Evolutionary conservation across 148 eudicot species (phyloP).

Genomic region (Diospyros lotus): DNA sequence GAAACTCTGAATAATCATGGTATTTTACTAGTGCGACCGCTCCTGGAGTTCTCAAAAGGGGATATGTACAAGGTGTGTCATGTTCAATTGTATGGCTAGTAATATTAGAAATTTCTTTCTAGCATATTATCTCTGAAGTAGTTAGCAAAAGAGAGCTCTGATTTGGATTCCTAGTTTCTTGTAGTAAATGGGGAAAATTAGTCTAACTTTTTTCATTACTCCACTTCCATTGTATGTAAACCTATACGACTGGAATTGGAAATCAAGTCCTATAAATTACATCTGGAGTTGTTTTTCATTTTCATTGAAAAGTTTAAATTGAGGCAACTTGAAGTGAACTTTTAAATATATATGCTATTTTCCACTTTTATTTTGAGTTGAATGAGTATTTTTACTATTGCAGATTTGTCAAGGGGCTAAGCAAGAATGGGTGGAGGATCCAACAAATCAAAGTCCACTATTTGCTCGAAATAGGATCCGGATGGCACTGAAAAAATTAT

Average conservation of each 20-base stretch:
- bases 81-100: neutral
- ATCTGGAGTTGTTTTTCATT: neutral
- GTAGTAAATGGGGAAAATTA: neutral
- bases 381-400: slow-evolving; percentile 13
- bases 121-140: neutral
- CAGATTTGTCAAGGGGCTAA: slow-evolving; percentile 69
- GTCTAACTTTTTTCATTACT: neutral
- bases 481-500: slow-evolving; percentile 35
- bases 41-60: slow-evolving; percentile 72
- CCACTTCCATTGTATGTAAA: neutral
- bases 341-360: neutral
- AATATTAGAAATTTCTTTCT: neutral
- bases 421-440: slow-evolving; percentile 97
- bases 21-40: slow-evolving; percentile 73
- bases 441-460: slow-evolving; percentile 62
- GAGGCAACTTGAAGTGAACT: neutral
- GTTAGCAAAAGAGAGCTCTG: neutral
- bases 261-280: neutral
- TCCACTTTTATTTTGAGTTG: slow-evolving; percentile 5
- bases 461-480: slow-evolving; percentile 89
- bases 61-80: slow-evolving; percentile 74
- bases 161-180: neutral
- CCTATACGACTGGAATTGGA: neutral
- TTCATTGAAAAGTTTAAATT: neutral
- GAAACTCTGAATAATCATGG: slow-evolving; percentile 37